Evolutionary conservation across 83 land plant species (phyloP).

Genomic region (Thuja plicata): DNA sequence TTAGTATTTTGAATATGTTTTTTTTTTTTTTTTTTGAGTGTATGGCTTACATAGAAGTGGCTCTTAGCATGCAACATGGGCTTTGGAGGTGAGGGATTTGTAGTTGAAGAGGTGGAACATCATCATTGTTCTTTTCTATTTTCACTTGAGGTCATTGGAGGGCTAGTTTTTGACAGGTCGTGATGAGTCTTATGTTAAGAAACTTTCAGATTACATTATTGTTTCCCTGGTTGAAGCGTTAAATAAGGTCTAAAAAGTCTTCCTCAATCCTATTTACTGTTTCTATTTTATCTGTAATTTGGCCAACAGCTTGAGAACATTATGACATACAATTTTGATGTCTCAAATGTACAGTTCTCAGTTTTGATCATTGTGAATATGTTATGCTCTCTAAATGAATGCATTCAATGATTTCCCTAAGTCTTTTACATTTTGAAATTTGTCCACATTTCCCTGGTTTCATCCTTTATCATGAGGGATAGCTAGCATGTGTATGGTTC

Average conservation of each 20-base stretch:
- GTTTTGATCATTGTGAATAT: constrained; percentile 31
- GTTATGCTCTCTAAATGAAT: constrained; percentile 50
- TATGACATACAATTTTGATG: neutral
- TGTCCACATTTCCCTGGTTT: neutral
- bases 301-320: neutral
- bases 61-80: too few species aligned
- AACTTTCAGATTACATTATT: constrained; percentile 49
- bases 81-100: too few species aligned
- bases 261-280: neutral
- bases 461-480: neutral
- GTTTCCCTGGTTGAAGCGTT: constrained; percentile 50
- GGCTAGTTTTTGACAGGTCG: too few species aligned
- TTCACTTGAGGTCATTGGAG: too few species aligned
- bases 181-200: constrained; percentile 51
- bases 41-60: too few species aligned
- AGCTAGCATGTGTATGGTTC: neutral
- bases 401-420: constrained; percentile 33
- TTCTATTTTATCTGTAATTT: neutral
- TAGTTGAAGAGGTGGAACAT: too few species aligned
- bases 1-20: too few species aligned
- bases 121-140: too few species aligned
- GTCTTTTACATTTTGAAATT: neutral
- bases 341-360: too few species aligned
- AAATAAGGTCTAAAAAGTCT: constrained; percentile 36
- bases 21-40: too few species aligned